These are phyloP conservation scores for Artemisia annua DNA, from an alignment of 129 eudicot species.

Conservation along the genomic window DNA sequence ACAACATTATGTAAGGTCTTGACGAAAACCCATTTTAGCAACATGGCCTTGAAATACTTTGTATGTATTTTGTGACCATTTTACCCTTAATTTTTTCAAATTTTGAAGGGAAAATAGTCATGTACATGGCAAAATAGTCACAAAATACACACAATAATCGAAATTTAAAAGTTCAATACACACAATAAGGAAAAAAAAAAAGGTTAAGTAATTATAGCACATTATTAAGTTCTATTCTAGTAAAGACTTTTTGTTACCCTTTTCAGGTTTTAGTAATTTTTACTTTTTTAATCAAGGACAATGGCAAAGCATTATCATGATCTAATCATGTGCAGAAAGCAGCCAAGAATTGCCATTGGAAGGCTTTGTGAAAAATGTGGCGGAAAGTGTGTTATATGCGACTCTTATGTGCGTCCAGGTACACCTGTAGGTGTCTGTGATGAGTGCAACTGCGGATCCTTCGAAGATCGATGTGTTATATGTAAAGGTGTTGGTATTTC, in stretches of 20 bases:
- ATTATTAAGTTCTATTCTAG: not conserved
- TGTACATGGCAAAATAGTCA: too few relatives aligned
- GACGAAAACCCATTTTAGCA: too few relatives aligned
- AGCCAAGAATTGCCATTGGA: too few relatives aligned
- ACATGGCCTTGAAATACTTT: too few relatives aligned
- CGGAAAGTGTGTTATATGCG: slow-evolving; percentile 77
- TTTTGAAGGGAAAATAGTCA: too few relatives aligned
- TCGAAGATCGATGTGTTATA: slow-evolving; percentile 78
- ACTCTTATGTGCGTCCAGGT: slow-evolving; percentile 84
- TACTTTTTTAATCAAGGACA: not conserved
- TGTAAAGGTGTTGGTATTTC: slow-evolving; percentile 88
- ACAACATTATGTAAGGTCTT: too few relatives aligned
- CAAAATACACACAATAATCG: too few relatives aligned
- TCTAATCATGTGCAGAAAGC: slow-evolving; percentile 86
- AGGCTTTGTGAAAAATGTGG: slow-evolving; percentile 85
- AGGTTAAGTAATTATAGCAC: too few relatives aligned
- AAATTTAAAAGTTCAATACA: too few relatives aligned
- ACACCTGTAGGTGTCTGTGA: slow-evolving; percentile 84
- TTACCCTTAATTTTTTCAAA: too few relatives aligned
- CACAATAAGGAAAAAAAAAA: too few relatives aligned
- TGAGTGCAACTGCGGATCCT: slow-evolving; percentile 84
- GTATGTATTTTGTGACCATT: too few relatives aligned
- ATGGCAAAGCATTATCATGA: slow-evolving; percentile 98
- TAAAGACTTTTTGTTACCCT: not conserved
- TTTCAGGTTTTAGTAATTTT: slow-evolving; percentile 21